Evolutionary conservation across 148 eudicot species (phyloP).

Genomic region (Suaeda aralocaspica): DNA sequence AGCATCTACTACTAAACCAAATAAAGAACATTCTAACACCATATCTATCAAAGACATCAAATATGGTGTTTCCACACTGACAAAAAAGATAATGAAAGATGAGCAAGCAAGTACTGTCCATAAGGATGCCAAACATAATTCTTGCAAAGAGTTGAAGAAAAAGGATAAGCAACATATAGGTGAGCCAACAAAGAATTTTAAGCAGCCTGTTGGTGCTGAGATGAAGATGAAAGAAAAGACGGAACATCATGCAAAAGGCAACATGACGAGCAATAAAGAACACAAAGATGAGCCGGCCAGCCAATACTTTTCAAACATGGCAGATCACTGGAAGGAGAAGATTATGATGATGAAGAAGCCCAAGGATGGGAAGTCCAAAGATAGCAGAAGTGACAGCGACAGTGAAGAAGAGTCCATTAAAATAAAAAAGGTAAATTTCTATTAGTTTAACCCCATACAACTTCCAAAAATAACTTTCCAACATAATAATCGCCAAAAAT

Average conservation of each 20-base stretch:
- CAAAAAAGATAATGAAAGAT: conserved; percentile 22
- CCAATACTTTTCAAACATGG: conserved; percentile 31
- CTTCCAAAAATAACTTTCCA: neutral
- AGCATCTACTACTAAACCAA: neutral
- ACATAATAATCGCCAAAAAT: neutral
- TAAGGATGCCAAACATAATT: conserved; percentile 17
- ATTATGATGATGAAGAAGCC: conserved; percentile 26
- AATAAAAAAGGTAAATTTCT: conserved; percentile 20
- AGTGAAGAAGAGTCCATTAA: conserved; percentile 29
- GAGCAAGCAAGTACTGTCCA: conserved; percentile 7
- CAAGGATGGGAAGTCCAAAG: conserved; percentile 21
- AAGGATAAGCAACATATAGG: conserved; percentile 21
- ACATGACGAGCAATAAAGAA: conserved; percentile 14
- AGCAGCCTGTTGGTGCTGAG: conserved; percentile 9
- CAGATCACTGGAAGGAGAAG: conserved; percentile 34
- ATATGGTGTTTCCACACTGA: neutral
- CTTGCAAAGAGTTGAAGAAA: conserved; percentile 16
- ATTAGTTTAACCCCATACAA: neutral
- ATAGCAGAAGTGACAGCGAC: conserved; percentile 25
- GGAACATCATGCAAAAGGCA: conserved; percentile 17
- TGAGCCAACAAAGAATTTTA: conserved; percentile 4
- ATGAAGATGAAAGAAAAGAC: conserved; percentile 26
- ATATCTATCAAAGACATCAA: conserved; percentile 1
- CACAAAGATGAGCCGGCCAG: conserved; percentile 21
- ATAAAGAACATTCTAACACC: conserved; percentile 20